Evolutionary conservation across 2,329 filamentous ascomycete genomes (phyloP).

Genomic region (Erysiphe pulchra): DNA sequence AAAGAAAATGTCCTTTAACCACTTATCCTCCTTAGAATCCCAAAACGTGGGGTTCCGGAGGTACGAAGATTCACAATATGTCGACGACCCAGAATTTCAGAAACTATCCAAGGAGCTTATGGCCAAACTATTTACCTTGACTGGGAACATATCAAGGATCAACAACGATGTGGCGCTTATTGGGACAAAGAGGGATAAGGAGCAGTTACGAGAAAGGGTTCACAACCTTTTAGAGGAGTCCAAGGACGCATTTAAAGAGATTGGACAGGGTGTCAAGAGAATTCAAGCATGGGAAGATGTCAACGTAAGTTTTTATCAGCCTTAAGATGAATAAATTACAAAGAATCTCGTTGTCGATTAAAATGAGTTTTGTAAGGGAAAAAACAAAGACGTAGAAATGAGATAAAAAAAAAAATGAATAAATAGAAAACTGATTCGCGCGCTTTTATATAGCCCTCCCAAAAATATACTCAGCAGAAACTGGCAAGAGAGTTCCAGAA

Average conservation of each 20-base stretch:
- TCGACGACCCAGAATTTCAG: slow-evolving; percentile 82
- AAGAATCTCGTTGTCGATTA: too few species aligned
- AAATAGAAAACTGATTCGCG: too few species aligned
- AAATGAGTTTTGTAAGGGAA: too few species aligned
- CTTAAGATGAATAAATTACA: slow-evolving; percentile 1
- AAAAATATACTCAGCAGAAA: slow-evolving; percentile 92
- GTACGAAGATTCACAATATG: slow-evolving; percentile 48
- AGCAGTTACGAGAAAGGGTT: slow-evolving; percentile 71
- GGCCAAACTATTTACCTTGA: slow-evolving; percentile 70
- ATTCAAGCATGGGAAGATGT: slow-evolving; percentile 69
- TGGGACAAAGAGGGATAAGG: slow-evolving; percentile 75
- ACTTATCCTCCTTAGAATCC: slow-evolving; percentile 63
- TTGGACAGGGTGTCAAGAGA: slow-evolving; percentile 83
- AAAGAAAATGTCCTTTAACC: slow-evolving; percentile 64
- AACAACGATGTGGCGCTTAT: slow-evolving; percentile 64
- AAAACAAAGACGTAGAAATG: too few species aligned
- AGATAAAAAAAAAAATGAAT: too few species aligned
- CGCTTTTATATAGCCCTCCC: slow-evolving; percentile 38
- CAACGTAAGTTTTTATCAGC: slow-evolving; percentile 26
- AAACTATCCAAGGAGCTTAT: slow-evolving; percentile 59
- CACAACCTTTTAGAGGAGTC: slow-evolving; percentile 73
- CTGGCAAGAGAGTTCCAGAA: slow-evolving; percentile 81
- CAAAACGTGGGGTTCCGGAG: slow-evolving; percentile 42
- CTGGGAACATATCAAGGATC: slow-evolving; percentile 65
- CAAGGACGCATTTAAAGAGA: slow-evolving; percentile 63